phyloP scores from a whole-genome alignment of 2,329 filamentous ascomycete genomes.

The Colletotrichum paranaense region DNA sequence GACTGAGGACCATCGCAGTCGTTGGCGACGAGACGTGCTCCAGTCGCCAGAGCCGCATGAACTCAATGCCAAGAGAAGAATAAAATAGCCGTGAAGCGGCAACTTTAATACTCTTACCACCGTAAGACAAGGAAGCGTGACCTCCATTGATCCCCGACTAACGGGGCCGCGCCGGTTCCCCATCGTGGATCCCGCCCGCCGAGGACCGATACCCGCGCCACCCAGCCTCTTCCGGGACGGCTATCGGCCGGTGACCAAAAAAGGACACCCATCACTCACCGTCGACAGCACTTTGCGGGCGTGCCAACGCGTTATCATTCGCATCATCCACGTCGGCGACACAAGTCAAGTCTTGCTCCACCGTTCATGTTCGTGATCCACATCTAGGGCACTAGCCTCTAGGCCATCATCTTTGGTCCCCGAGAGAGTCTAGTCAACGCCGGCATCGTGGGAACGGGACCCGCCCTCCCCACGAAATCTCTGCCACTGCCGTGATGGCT shows the following conservation, averaged over 20 bases:
- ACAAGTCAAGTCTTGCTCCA: constrained; percentile 9
- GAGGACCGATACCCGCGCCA: constrained; percentile 25
- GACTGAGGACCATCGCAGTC: background rate
- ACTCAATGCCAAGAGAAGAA: background rate
- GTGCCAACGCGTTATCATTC: background rate
- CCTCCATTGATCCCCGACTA: constrained; percentile 22
- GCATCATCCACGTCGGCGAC: constrained; percentile 9
- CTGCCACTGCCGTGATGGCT: background rate
- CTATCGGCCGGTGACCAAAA: constrained; percentile 20
- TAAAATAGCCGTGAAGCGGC: background rate
- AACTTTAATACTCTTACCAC: background rate
- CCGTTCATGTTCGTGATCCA: constrained; percentile 11
- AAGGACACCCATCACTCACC: background rate
- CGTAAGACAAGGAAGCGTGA: background rate
- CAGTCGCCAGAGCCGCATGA: background rate
- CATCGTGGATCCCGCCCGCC: constrained; percentile 13
- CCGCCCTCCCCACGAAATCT: constrained; percentile 9
- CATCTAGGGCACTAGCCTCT: constrained; percentile 14
- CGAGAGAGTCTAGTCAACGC: constrained; percentile 2
- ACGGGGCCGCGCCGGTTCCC: constrained; percentile 24
- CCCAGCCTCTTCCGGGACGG: constrained; percentile 12
- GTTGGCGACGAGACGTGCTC: background rate
- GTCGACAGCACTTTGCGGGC: background rate
- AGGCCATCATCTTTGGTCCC: constrained; percentile 14
- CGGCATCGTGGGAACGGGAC: constrained; percentile 16